These are phyloP conservation scores for Geotrichum carabidarum DNA, from an alignment of 1,139 yeast species.

Conservation along the genomic window DNA sequence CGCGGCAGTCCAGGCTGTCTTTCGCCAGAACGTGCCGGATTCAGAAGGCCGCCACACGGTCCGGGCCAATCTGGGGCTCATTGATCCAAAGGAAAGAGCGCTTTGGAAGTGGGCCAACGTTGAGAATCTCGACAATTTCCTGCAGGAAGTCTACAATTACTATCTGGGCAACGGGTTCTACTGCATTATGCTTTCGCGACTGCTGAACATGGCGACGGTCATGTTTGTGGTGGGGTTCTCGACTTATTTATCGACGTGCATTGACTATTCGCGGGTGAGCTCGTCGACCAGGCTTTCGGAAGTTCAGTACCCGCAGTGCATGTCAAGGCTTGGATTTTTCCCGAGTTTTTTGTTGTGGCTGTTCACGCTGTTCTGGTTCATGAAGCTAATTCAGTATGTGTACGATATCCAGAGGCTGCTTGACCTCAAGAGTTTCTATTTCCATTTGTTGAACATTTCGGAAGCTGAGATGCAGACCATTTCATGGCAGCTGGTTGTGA, in stretches of 20 bases:
- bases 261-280: slow-evolving; percentile 55
- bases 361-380: slow-evolving; percentile 51
- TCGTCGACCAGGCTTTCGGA: slow-evolving; percentile 41
- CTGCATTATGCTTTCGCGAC: slow-evolving; percentile 63
- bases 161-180: slow-evolving; percentile 79
- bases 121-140: slow-evolving; percentile 78
- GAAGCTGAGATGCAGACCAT: slow-evolving; percentile 88
- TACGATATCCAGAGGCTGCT: slow-evolving; percentile 47
- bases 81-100: slow-evolving; percentile 69
- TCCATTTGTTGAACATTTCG: slow-evolving; percentile 59
- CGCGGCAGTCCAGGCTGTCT: slow-evolving; percentile 7
- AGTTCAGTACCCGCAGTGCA: slow-evolving; percentile 59
- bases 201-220: slow-evolving; percentile 63
- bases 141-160: slow-evolving; percentile 76
- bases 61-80: slow-evolving; percentile 16
- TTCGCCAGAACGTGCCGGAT: slow-evolving; percentile 3
- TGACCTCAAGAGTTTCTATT: slow-evolving; percentile 63
- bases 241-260: slow-evolving; percentile 76
- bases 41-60: slow-evolving; percentile 1
- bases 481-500: slow-evolving; percentile 87
- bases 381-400: slow-evolving; percentile 56
- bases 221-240: slow-evolving; percentile 74
- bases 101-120: slow-evolving; percentile 96
- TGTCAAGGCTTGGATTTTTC: slow-evolving; percentile 46
- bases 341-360: slow-evolving; percentile 57